Percentiles rank a stretch among this genome's conserved stretches.
Evolutionary conservation across 495 filamentous ascomycete species (phyloP).

Genomic region (Stereocaulon alpinum): DNA sequence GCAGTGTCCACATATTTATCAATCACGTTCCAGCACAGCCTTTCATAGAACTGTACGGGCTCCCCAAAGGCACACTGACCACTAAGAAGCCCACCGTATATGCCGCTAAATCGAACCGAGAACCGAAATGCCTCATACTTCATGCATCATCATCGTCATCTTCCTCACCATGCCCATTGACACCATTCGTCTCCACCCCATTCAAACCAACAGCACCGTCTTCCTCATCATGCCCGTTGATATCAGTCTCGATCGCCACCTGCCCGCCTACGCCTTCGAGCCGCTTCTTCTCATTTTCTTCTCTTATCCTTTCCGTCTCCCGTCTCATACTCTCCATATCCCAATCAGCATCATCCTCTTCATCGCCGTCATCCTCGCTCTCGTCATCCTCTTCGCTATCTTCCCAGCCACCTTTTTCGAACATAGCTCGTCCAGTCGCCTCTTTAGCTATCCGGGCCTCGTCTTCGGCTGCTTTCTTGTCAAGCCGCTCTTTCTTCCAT

Average conservation of each 20-base stretch:
- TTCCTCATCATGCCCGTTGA: not conserved
- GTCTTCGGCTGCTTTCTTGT: conserved; percentile 92
- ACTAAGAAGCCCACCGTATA: not conserved
- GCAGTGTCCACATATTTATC: not conserved
- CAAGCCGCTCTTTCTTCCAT: conserved; percentile 88
- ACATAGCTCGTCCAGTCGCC: conserved; percentile 84
- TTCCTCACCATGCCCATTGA: not conserved
- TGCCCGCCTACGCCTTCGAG: conserved; percentile 29
- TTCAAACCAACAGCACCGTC: conserved; percentile 18
- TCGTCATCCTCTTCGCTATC: conserved; percentile 53
- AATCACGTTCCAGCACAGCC: not conserved
- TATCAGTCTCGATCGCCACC: conserved; percentile 10
- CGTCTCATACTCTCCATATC: conserved; percentile 66
- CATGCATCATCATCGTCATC: not conserved
- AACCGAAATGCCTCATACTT: not conserved
- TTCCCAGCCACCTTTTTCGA: conserved; percentile 92
- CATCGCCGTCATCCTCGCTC: conserved; percentile 43
- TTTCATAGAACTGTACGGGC: no score
- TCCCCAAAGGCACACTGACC: no score
- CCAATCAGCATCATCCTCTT: conserved; percentile 55
- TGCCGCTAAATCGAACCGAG: conserved; percentile 12
- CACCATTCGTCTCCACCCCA: conserved; percentile 22
- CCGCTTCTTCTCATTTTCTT: conserved; percentile 52
- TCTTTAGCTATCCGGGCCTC: conserved; percentile 85
- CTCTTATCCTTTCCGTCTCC: conserved; percentile 57